Conservation (phyloP, 2,329 filamentous ascomycete genomes). For the Teratosphaeria viscida region DNA sequence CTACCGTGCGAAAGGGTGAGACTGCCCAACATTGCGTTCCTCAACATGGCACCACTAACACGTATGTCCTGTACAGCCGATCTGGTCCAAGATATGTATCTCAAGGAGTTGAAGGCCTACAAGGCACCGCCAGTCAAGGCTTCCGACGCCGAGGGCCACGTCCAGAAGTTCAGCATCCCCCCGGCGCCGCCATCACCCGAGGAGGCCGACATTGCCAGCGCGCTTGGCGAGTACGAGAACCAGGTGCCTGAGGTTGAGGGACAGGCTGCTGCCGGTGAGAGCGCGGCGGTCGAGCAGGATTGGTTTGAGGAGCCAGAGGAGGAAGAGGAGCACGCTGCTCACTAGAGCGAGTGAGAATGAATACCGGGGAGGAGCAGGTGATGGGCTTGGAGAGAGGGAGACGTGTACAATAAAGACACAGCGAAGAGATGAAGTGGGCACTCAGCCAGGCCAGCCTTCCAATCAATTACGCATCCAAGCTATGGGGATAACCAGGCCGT, state of each 20-base stretch:
- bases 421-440: not conserved
- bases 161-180: slow-evolving; percentile 75
- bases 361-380: not conserved
- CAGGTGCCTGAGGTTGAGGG: slow-evolving; percentile 94
- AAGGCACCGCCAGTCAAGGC: slow-evolving; percentile 77
- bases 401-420: not conserved
- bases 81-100: slow-evolving; percentile 94
- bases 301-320: slow-evolving; percentile 44
- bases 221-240: slow-evolving; percentile 86
- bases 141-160: slow-evolving; percentile 72
- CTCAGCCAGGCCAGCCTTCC: not conserved
- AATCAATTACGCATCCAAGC: not conserved
- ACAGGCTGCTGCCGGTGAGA: slow-evolving; percentile 54
- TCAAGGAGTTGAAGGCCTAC: slow-evolving; percentile 91
- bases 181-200: slow-evolving; percentile 80
- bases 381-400: not conserved
- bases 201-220: slow-evolving; percentile 83
- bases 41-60: slow-evolving; percentile 3
- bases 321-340: slow-evolving; percentile 12
- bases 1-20: slow-evolving; percentile 48
- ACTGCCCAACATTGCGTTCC: not conserved
- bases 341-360: not conserved
- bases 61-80: slow-evolving; percentile 54
- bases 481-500: not conserved
- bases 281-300: slow-evolving; percentile 51